Evolutionary conservation across 805 yeast species (phyloP).

Genomic region (Metschnikowia koreensis): DNA sequence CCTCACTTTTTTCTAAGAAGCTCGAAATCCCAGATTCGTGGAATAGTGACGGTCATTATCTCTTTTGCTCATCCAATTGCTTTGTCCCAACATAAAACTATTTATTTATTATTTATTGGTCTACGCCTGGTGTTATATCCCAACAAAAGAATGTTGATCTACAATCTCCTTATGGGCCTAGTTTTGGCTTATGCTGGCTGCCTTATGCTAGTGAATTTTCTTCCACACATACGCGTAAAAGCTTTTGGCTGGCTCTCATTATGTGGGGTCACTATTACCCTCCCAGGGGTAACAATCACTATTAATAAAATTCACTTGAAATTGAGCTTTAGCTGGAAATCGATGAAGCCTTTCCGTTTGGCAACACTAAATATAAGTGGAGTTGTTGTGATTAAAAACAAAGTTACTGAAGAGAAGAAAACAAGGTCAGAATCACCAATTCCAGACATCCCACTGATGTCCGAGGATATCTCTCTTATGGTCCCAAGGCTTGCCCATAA

Average conservation of each 20-base stretch:
- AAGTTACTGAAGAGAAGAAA: neutral
- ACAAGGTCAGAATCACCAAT: neutral
- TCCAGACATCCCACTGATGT: neutral
- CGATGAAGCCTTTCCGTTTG: slow-evolving; percentile 15
- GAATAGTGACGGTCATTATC: too few species aligned
- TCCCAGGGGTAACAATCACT: slow-evolving; percentile 9
- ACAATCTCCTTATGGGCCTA: neutral
- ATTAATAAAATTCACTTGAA: slow-evolving; percentile 8
- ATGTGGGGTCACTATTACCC: slow-evolving; percentile 11
- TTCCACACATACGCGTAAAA: slow-evolving; percentile 16
- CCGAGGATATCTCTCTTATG: neutral
- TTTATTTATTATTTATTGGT: too few species aligned
- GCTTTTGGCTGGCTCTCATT: slow-evolving; percentile 19
- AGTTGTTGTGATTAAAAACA: slow-evolving; percentile 9
- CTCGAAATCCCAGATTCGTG: too few species aligned
- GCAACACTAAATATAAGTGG: slow-evolving; percentile 10
- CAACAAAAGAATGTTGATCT: neutral
- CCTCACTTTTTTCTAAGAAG: too few species aligned
- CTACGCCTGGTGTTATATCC: neutral
- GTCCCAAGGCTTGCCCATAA: slow-evolving; percentile 7
- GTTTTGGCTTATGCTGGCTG: slow-evolving; percentile 4
- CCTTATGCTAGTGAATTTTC: slow-evolving; percentile 12
- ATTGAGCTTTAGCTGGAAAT: slow-evolving; percentile 10
- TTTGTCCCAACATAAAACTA: neutral
- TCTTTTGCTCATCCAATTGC: too few species aligned